These are phyloP conservation scores for Elongisporangium prolatum DNA, from an alignment of 352 stramenopile genomes.

Conservation along the genomic window DNA sequence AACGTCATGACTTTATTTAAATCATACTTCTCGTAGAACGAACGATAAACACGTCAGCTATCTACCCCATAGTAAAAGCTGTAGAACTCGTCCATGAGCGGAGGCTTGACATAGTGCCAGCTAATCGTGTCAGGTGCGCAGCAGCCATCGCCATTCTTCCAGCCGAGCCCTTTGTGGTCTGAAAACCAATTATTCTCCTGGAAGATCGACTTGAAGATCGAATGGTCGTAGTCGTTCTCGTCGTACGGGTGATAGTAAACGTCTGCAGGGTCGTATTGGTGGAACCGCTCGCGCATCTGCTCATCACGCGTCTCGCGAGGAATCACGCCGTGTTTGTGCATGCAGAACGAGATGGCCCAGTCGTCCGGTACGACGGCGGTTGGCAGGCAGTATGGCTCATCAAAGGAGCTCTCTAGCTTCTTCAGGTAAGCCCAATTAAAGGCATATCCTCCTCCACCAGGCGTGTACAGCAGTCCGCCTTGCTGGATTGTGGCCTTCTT, in stretches of 20 bases:
- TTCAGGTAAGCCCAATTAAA: slow-evolving; percentile 84
- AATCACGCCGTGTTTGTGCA: slow-evolving; percentile 62
- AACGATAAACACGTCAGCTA: no score
- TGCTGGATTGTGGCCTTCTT: slow-evolving; percentile 38
- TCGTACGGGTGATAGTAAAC: slow-evolving; percentile 68
- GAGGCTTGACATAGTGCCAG: slow-evolving; percentile 86
- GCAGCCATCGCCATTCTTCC: slow-evolving; percentile 73
- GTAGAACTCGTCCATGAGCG: slow-evolving; percentile 82
- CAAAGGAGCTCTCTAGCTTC: slow-evolving; percentile 59
- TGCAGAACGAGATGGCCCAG: slow-evolving; percentile 87
- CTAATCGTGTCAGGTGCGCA: slow-evolving; percentile 73
- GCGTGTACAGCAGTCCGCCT: slow-evolving; percentile 79
- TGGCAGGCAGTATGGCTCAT: slow-evolving; percentile 69
- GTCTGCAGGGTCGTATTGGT: slow-evolving; percentile 77
- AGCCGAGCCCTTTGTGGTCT: slow-evolving; percentile 75
- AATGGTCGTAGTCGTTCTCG: slow-evolving; percentile 66
- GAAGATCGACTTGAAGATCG: slow-evolving; percentile 70
- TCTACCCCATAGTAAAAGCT: slow-evolving; percentile 66
- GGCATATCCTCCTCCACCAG: slow-evolving; percentile 71
- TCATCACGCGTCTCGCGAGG: slow-evolving; percentile 71
- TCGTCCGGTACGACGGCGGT: slow-evolving; percentile 73
- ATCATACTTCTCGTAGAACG: no score
- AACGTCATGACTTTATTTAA: no score
- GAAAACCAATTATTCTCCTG: slow-evolving; percentile 89
- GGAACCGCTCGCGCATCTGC: slow-evolving; percentile 69